Evolutionary conservation across 306 rosid genomes (phyloP).

Genomic region (Corylus avellana): DNA sequence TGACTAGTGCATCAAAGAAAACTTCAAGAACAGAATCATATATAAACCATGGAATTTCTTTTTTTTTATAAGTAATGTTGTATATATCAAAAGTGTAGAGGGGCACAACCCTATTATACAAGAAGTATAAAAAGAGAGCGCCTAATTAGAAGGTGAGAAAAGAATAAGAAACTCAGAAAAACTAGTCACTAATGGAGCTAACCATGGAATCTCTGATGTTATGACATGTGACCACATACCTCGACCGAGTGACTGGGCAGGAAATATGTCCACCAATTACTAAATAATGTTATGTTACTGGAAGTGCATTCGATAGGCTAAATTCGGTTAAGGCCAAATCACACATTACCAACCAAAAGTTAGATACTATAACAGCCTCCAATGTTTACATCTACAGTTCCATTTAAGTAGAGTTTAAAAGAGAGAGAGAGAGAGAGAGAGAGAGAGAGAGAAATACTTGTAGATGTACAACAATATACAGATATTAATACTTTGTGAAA

Average conservation of each 20-base stretch:
- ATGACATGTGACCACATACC: not conserved
- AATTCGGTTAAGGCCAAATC: not conserved
- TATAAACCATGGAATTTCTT: not conserved
- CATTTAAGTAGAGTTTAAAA: not conserved
- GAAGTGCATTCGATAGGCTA: not conserved
- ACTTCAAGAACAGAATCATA: not conserved
- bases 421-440: conserved; percentile 13
- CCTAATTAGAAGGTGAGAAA: no score
- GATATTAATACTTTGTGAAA: conserved; percentile 19
- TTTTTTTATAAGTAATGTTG: no score
- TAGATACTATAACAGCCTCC: not conserved
- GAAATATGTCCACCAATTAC: not conserved
- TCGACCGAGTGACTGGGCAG: not conserved
- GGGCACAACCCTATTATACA: no score
- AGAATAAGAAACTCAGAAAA: no score
- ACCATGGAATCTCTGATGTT: not conserved
- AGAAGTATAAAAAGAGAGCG: no score
- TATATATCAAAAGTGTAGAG: no score
- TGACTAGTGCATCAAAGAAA: not conserved
- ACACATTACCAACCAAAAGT: not conserved
- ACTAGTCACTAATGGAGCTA: no score
- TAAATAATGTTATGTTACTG: not conserved
- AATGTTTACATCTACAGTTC: not conserved
- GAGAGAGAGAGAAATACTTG: not conserved
- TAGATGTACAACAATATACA: conserved; percentile 19